These are phyloP conservation scores for Yarrowia divulgata DNA, from an alignment of 805 yeast genomes.

Conservation along the genomic window DNA sequence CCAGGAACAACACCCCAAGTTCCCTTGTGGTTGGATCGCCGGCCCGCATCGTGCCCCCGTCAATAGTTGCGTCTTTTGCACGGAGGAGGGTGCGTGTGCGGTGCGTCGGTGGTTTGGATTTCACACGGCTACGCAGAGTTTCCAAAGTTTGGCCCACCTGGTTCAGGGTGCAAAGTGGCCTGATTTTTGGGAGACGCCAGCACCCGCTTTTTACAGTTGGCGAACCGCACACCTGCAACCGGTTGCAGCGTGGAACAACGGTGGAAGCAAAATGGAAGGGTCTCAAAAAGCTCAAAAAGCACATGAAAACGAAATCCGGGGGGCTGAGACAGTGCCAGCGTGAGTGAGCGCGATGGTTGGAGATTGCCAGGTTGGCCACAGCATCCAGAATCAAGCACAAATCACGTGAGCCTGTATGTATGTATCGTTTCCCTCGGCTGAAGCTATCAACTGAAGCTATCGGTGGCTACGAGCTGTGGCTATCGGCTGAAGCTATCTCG, in stretches of 20 bases:
- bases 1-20: too few relatives aligned
- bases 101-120: slow-evolving; percentile 16
- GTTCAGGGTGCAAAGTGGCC: slow-evolving; percentile 24
- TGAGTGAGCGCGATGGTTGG: too few relatives aligned
- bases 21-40: not conserved
- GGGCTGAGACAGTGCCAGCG: slow-evolving; percentile 31
- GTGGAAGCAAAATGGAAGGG: slow-evolving; percentile 18
- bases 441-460: too few relatives aligned
- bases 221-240: not conserved
- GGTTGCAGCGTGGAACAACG: slow-evolving; percentile 4
- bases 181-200: not conserved
- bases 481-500: too few relatives aligned
- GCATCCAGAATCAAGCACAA: too few relatives aligned
- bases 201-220: too few relatives aligned
- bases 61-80: slow-evolving; percentile 28
- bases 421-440: too few relatives aligned
- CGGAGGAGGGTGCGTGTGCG: not conserved
- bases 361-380: too few relatives aligned
- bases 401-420: too few relatives aligned
- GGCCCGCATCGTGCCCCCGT: not conserved
- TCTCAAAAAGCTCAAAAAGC: not conserved
- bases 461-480: too few relatives aligned
- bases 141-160: slow-evolving; percentile 12
- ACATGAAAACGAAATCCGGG: slow-evolving; percentile 14
- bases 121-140: slow-evolving; percentile 24